Base-by-base conservation (phyloP, 2,329 filamentous ascomycete genomes). In the Claviceps digitariae region DNA sequence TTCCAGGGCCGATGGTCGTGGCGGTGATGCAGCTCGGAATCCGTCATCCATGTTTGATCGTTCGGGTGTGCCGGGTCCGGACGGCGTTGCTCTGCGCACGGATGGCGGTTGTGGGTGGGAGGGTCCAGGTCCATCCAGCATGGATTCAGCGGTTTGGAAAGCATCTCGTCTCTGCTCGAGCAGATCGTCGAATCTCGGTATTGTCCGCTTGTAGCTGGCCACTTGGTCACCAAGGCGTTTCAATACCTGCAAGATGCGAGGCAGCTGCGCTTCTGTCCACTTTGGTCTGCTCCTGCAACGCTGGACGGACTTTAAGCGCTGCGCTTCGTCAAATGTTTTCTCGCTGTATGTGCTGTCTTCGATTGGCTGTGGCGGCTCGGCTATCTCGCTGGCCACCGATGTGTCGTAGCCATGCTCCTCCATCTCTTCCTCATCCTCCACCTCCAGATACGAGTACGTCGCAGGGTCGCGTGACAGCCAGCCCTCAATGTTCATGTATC, bases 401-500 rank as follows among this genome's bases (percentile, higher is more conserved):
- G 41, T 55, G 53, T 43, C 57, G 12, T 54, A 54, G 17, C 45
- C 36, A 4, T 53, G 54, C 21, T 55, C 56, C 4, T 55, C 56
- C 5, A 58, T 58, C 7, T 59, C 61, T 10, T 64, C 61, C 62
- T 74, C 57, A 60, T 74, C 53, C 67, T 75, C 45, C 64, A 70
- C 53, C 67, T 75, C 45, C 64, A 70, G 57, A 48, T 76, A 74
- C 9, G 74, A 72, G 55, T 79, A 86, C 6, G 72, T 70, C 62
- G 83, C 74, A 4, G 87, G 86, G 52, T 84, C 81, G 17, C 88
- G 83, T 6, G 91, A 73, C 31, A 97, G 72, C 91, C 93, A 98
- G n/a, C 87, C 86, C 63, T 96, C 89, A 13, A 96, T 76, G 21
- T 83, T 82, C 63, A 95, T 84, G 57, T 87, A 86, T 6, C 89